phyloP scores from a whole-genome alignment of 306 rosid genomes.

The Ormosia emarginata region DNA sequence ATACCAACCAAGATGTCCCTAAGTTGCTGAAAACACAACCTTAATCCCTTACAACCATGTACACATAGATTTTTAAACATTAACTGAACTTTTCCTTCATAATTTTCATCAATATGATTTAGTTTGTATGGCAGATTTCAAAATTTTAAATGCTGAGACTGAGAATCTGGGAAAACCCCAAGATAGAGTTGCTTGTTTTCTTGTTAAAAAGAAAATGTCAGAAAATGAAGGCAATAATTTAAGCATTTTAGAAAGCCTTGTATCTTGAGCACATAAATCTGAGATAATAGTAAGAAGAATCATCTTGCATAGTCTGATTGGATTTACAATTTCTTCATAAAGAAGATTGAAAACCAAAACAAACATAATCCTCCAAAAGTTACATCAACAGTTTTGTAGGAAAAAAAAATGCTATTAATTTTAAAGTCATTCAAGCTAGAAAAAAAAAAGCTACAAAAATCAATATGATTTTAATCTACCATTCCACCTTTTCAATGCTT shows the following conservation, averaged over 20 bases:
- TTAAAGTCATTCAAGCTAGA: neutral
- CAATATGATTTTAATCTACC: neutral
- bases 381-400: neutral
- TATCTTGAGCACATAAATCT: neutral
- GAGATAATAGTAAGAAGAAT: neutral
- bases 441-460: neutral
- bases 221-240: neutral
- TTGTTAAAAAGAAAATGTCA: neutral
- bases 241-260: neutral
- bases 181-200: neutral
- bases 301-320: neutral
- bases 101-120: neutral
- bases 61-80: constrained; percentile 17
- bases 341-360: neutral
- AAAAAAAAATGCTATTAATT: too few relatives aligned
- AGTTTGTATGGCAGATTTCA: neutral
- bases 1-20: constrained; percentile 53
- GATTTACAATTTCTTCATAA: neutral
- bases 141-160: neutral
- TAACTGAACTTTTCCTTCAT: neutral
- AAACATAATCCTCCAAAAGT: neutral
- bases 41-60: constrained; percentile 35
- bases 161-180: neutral
- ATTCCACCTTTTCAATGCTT: neutral
- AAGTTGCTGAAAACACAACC: constrained; percentile 65